Conservation (phyloP, 306 rosid genomes). For the Gleditsia sinensis region DNA sequence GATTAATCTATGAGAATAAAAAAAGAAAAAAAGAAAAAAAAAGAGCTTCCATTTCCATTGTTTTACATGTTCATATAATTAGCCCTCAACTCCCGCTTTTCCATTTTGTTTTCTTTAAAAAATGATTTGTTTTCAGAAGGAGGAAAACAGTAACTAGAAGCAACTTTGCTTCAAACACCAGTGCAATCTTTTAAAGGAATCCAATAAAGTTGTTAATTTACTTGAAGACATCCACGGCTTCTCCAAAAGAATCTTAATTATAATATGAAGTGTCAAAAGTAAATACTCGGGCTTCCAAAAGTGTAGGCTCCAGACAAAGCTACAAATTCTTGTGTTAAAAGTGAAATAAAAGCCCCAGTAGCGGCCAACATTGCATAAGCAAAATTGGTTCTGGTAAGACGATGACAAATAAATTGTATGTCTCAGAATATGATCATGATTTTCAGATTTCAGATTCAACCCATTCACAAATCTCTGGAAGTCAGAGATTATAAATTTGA, state of each 20-base stretch:
- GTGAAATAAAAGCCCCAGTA: slow-evolving; percentile 35
- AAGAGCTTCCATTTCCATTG: neutral
- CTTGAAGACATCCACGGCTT: slow-evolving; percentile 77
- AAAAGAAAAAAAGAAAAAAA: neutral
- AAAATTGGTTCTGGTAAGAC: neutral
- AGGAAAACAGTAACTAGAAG: neutral
- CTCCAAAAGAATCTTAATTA: slow-evolving; percentile 74
- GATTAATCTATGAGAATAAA: too few relatives aligned
- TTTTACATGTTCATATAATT: neutral
- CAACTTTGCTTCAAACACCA: neutral
- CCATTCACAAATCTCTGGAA: too few relatives aligned
- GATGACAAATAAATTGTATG: neutral
- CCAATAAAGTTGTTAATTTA: slow-evolving; percentile 34
- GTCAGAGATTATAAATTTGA: too few relatives aligned
- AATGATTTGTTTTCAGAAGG: neutral
- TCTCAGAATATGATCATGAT: neutral
- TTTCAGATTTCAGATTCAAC: neutral
- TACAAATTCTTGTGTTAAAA: slow-evolving; percentile 82
- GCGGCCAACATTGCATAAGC: slow-evolving; percentile 18
- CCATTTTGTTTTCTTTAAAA: slow-evolving; percentile 1
- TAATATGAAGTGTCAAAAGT: slow-evolving; percentile 81
- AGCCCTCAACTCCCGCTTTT: slow-evolving; percentile 22
- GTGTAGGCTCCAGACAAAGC: slow-evolving; percentile 92
- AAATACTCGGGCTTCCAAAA: too few relatives aligned
- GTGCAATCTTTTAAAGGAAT: neutral